These are phyloP conservation scores for Solanum chacoense DNA, from an alignment of 305 asterid species.

Conservation along the genomic window DNA sequence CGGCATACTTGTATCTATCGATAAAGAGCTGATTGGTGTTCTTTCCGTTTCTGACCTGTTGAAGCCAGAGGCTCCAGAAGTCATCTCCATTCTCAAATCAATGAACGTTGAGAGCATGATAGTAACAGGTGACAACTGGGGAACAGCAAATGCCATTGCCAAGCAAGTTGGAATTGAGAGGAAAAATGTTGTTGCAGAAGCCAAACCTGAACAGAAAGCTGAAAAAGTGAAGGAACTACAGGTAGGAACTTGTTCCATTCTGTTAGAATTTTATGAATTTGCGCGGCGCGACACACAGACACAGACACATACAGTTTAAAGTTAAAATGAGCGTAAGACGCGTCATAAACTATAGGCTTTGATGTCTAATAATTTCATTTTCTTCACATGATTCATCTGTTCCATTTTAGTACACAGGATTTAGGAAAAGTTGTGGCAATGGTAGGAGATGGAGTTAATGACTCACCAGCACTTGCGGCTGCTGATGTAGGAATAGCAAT, in stretches of 20 bases:
- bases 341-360: neutral
- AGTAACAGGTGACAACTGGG: constrained; percentile 73
- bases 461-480: constrained; percentile 85
- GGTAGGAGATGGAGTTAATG: constrained; percentile 95
- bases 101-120: constrained; percentile 47
- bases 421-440: constrained; percentile 60
- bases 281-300: neutral
- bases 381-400: neutral
- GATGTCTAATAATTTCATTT: neutral
- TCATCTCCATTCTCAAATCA: constrained; percentile 42
- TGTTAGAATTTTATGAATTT: neutral
- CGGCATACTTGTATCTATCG: constrained; percentile 49
- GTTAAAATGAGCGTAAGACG: neutral
- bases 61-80: constrained; percentile 58
- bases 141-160: constrained; percentile 67
- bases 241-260: constrained; percentile 15
- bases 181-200: constrained; percentile 41
- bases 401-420: constrained; percentile 28
- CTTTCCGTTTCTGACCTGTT: constrained; percentile 55
- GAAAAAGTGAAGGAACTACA: constrained; percentile 60
- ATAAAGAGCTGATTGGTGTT: constrained; percentile 44
- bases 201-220: constrained; percentile 67
- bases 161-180: constrained; percentile 41
- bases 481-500: constrained; percentile 89
- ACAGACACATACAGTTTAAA: neutral